phyloP scores from a whole-genome alignment of 2,329 filamentous ascomycete species.

The Pseudopithomyces chartarum region DNA sequence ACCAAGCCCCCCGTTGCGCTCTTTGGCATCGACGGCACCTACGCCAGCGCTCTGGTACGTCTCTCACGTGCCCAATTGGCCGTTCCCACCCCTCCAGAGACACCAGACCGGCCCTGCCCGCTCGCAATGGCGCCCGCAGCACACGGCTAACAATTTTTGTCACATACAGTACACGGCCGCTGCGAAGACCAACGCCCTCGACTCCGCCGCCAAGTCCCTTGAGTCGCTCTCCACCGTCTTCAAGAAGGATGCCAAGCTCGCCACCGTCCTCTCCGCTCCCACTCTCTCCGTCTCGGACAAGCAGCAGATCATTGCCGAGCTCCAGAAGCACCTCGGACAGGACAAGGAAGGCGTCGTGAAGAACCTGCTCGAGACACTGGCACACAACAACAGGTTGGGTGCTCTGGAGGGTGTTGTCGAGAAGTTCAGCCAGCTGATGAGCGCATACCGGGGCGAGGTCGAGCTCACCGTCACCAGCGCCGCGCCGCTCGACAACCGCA shows the following conservation, averaged over 20 bases:
- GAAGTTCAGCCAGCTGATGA: conserved; percentile 88
- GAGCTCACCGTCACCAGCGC: conserved; percentile 92
- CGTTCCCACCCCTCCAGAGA: background rate
- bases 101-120: background rate
- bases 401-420: conserved; percentile 80
- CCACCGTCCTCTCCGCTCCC: conserved; percentile 75
- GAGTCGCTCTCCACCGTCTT: conserved; percentile 71
- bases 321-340: conserved; percentile 77
- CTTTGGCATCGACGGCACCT: conserved; percentile 96
- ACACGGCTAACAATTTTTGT: conserved; percentile 32
- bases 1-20: conserved; percentile 87
- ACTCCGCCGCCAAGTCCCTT: conserved; percentile 82
- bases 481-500: conserved; percentile 85
- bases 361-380: conserved; percentile 90
- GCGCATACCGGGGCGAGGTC: conserved; percentile 87
- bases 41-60: conserved; percentile 96
- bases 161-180: conserved; percentile 85
- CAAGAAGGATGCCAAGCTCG: conserved; percentile 83
- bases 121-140: conserved; percentile 19
- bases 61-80: conserved; percentile 23
- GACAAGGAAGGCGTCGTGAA: conserved; percentile 81
- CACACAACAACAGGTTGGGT: conserved; percentile 93
- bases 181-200: conserved; percentile 83
- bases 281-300: conserved; percentile 82
- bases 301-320: conserved; percentile 81